These are phyloP conservation scores for Lipomyces sp. DNA, from an alignment of 805 yeast species.

Conservation along the genomic window DNA sequence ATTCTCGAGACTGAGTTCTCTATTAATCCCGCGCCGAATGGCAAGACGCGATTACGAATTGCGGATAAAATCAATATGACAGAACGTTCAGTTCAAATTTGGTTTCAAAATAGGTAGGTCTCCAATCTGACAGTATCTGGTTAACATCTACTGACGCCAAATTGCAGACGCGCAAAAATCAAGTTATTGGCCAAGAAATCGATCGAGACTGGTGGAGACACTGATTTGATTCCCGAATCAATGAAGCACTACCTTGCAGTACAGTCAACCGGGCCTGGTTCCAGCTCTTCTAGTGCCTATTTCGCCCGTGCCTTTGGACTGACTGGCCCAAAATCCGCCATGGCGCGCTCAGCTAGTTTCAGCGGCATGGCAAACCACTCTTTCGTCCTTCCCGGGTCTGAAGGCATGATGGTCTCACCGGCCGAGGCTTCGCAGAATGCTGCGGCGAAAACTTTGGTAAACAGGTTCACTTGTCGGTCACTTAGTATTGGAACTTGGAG, in stretches of 20 bases:
- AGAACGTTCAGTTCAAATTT: slow-evolving; percentile 85
- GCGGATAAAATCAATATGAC: slow-evolving; percentile 78
- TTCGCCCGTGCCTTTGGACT: slow-evolving; percentile 34
- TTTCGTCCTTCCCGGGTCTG: slow-evolving; percentile 17
- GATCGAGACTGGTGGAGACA: slow-evolving; percentile 35
- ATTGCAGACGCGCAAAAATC: slow-evolving; percentile 34
- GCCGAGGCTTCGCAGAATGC: not conserved
- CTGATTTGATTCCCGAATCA: slow-evolving; percentile 34
- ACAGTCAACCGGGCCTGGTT: slow-evolving; percentile 29
- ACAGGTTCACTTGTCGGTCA: slow-evolving; percentile 23
- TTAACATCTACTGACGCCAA: not conserved
- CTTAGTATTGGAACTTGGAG: slow-evolving; percentile 36
- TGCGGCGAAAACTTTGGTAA: slow-evolving; percentile 15
- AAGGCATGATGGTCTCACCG: slow-evolving; percentile 21
- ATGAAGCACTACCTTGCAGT: slow-evolving; percentile 34
- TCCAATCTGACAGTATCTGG: too few species aligned
- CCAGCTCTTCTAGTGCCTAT: slow-evolving; percentile 23
- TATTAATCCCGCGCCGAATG: slow-evolving; percentile 68
- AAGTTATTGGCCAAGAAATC: slow-evolving; percentile 35
- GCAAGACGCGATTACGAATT: slow-evolving; percentile 51
- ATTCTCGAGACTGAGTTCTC: slow-evolving; percentile 70
- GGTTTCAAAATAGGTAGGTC: slow-evolving; percentile 75
- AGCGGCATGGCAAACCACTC: slow-evolving; percentile 21
- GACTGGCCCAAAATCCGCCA: slow-evolving; percentile 11
- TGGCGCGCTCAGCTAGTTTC: slow-evolving; percentile 32